Evolutionary conservation across 495 filamentous ascomycete genomes (phyloP), one percentile per base, ranked within the genome.

Genomic region (Penicillium verhagenii): DNA sequence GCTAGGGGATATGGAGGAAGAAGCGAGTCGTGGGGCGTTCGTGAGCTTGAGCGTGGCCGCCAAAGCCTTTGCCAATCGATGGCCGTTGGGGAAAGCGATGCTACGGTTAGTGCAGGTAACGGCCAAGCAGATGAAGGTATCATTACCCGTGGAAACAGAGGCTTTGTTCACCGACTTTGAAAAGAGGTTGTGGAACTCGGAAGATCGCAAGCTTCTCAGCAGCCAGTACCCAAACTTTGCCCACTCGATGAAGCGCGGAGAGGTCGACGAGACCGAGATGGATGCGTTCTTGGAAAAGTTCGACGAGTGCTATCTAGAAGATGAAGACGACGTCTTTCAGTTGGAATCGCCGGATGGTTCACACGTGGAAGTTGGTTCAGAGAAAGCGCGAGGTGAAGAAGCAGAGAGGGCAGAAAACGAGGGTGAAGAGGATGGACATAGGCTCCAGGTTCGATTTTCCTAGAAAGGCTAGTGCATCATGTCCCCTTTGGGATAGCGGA

Each of bases 21-120:
- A 38, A 0, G 61, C 51, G 6, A 69, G 63, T 45, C 59, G 60
- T 13, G 45, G 39, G 13, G 65, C 71, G 6, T 72, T 76, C 38
- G 52, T 70, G 39, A 61, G 58, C 8, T 58, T 73, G 2, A 64
- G 61, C 25, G 53, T 61, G 14, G 45, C 60, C 8, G 61, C 64
- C 8, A 57, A 59, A n/a, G 57, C 61, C 0, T 62, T 68, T 23
- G 57, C 68, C 0, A 58, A 63, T 21, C 66, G 60, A 0, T 72
- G 67, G 60, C 52, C 64, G n/a, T 40, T 73, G 11, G 66, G 56
- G 8, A 73, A 66, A 55, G 71, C 57, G 0, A 63, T 69, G 35
- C 35, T 76, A 29, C 73, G 70, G 3, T 58, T 72, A 46, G 47
- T 74, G 10, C 68, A 74, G 35, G 44, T 72, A 2, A 67, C 64